A percentile compares a stretch with the other conserved stretches of the same genome.
Conservation (phyloP, 1,284 basidiomycete genomes). For the Butyriboletus appendiculatus region DNA sequence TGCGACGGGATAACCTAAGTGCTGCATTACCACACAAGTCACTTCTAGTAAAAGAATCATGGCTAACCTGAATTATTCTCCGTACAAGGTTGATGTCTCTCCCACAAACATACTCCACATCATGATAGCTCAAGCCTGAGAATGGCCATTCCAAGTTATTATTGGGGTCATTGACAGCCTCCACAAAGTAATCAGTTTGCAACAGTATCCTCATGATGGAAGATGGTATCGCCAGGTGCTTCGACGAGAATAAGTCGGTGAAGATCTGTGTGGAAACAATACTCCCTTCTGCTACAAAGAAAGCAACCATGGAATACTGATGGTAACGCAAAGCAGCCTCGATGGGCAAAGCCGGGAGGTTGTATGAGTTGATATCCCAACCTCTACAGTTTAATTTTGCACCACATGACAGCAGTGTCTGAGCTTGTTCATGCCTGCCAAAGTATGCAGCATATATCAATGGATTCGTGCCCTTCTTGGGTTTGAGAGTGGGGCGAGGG, state of each 20-base stretch:
- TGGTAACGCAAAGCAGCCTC: not conserved
- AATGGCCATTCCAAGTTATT: no score
- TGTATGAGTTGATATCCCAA: not conserved
- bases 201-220: not conserved
- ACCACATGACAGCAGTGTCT: not conserved
- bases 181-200: not conserved
- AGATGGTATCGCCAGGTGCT: not conserved
- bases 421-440: not conserved
- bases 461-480: not conserved
- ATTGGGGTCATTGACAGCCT: not conserved
- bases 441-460: not conserved
- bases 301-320: not conserved
- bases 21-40: no score
- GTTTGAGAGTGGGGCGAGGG: not conserved
- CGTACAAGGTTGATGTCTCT: no score
- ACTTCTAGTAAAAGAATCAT: no score
- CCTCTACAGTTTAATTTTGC: not conserved
- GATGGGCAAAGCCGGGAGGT: not conserved
- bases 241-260: not conserved
- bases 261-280: not conserved
- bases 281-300: conserved; percentile 1
- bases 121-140: no score
- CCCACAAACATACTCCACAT: no score
- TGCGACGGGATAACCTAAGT: no score
- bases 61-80: no score